Conservation (phyloP, 805 yeast genomes). For the Kockiozyma suomiensis region DNA sequence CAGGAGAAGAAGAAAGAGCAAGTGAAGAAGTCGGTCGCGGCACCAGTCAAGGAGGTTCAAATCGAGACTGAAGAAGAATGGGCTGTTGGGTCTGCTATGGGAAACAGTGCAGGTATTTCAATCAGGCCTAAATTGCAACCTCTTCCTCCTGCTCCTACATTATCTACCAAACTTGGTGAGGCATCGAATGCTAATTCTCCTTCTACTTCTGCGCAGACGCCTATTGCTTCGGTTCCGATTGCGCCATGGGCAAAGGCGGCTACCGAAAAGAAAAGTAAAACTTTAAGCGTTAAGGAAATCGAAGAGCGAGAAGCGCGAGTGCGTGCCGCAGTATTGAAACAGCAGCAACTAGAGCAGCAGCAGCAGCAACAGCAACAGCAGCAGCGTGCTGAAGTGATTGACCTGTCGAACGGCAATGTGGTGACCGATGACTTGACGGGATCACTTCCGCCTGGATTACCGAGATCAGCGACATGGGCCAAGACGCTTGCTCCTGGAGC, state of each 20-base stretch:
- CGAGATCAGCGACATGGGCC: slow-evolving; percentile 39
- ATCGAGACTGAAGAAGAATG: background rate
- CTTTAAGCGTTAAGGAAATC: slow-evolving; percentile 39
- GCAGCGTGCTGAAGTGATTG: background rate
- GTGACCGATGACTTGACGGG: slow-evolving; percentile 14
- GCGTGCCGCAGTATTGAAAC: slow-evolving; percentile 31
- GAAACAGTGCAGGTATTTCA: background rate
- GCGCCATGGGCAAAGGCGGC: slow-evolving; percentile 32
- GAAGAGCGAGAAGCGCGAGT: slow-evolving; percentile 40
- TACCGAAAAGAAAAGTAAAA: slow-evolving; percentile 20
- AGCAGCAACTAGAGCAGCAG: slow-evolving; percentile 6
- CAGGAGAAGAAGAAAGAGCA: background rate
- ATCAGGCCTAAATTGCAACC: slow-evolving; percentile 28
- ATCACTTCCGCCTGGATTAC: slow-evolving; percentile 34
- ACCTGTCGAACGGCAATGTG: slow-evolving; percentile 14
- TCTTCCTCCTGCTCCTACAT: slow-evolving; percentile 24
- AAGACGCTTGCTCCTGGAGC: slow-evolving; percentile 29
- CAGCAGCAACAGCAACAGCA: background rate
- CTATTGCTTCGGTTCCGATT: slow-evolving; percentile 22
- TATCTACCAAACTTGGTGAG: slow-evolving; percentile 12
- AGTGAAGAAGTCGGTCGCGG: background rate
- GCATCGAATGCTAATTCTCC: background rate
- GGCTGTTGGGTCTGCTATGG: slow-evolving; percentile 1
- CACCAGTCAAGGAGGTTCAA: background rate
- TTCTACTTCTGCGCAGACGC: slow-evolving; percentile 2